Conservation (phyloP, 1,284 basidiomycete genomes). For the Austroboletus olivaceoglutinosus region DNA sequence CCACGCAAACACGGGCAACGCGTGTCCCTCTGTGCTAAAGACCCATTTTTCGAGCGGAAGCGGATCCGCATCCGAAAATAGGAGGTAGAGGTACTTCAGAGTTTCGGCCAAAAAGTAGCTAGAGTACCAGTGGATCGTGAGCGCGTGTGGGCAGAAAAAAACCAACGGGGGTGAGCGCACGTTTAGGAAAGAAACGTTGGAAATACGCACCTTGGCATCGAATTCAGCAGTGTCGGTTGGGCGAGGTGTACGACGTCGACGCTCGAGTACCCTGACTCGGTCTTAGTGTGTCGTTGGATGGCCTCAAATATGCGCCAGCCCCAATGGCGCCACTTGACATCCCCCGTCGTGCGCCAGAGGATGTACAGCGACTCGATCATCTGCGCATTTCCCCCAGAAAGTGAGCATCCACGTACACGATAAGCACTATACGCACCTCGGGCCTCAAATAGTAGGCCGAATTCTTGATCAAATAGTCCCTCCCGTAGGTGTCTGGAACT, state of each 20-base stretch:
- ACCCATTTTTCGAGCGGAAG: conserved; percentile 74
- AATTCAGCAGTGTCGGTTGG: conserved; percentile 19
- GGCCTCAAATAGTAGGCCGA: conserved; percentile 57
- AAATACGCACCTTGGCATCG: conserved; percentile 12
- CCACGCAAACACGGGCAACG: conserved; percentile 74
- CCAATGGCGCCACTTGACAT: conserved; percentile 67
- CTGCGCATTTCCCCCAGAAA: conserved; percentile 31
- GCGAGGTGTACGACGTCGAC: conserved; percentile 46
- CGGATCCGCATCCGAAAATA: conserved; percentile 56
- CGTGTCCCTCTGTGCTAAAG: conserved; percentile 84
- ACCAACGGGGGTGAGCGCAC: background rate
- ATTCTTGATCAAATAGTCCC: conserved; percentile 43
- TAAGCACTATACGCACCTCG: conserved; percentile 45
- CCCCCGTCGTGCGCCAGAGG: conserved; percentile 68
- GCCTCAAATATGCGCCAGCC: conserved; percentile 76
- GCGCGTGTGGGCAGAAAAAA: background rate
- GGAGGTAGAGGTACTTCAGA: conserved; percentile 65
- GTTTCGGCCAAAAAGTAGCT: conserved; percentile 77
- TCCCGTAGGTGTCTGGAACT: conserved; percentile 13
- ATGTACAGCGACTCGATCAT: conserved; percentile 68
- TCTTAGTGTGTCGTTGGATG: conserved; percentile 58
- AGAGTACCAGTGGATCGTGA: background rate
- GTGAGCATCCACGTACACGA: background rate
- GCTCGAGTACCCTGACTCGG: conserved; percentile 56
- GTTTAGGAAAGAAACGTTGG: background rate